Base-by-base conservation (phyloP, 1,284 basidiomycete genomes). In the Rhodotorula sp. region DNA sequence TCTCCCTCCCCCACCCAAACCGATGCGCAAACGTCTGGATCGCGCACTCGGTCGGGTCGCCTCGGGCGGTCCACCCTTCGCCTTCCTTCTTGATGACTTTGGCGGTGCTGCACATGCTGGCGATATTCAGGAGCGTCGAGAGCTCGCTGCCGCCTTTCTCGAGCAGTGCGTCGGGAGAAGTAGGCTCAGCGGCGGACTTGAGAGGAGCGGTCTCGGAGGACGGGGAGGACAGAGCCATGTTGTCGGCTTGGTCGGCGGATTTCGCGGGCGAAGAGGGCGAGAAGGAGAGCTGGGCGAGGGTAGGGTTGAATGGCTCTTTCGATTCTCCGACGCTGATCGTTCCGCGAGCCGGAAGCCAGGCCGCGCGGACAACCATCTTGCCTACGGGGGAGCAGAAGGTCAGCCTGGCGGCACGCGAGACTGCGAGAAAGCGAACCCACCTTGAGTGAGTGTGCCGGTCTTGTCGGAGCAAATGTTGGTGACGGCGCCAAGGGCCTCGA, bases 391-490 rank as follows among this genome's bases (percentile, higher is more conserved):
- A 24, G 34, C 22, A 5, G 36, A 17, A 34, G 11, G 44, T n/a
- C 19, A 17, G 27, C 9, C 1, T 39, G 4, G 10, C 6, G 20
- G 29, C 24, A 30, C 13, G 24, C 24, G 2, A 59, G 30, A 15
- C 27, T 13, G 29, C 5, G 52, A n/a, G 27, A 17, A 15, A 13
- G 15, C 4, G 6, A 5, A 57, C 62, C 10, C 15, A 68, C 76
- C 77, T 54, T 77, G 75, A 0, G 87, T 88, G n/a, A 88, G 80
- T 1, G 87, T 88, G 34, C 87, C 87, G 2, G 86, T 87, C 80
- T 87, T 87, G 79, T 87, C 86, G 27, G 84, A 86, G 77, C 86
- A 88, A 66, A 87, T 84, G 76, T 86, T 85, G 59, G 86, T 84
- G 10, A 77, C 76, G n/a, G 72, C 75, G 24, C 68, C 84, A n/a